Conservation (phyloP, 495 filamentous ascomycete species). For the Trichoderma reesei region DNA sequence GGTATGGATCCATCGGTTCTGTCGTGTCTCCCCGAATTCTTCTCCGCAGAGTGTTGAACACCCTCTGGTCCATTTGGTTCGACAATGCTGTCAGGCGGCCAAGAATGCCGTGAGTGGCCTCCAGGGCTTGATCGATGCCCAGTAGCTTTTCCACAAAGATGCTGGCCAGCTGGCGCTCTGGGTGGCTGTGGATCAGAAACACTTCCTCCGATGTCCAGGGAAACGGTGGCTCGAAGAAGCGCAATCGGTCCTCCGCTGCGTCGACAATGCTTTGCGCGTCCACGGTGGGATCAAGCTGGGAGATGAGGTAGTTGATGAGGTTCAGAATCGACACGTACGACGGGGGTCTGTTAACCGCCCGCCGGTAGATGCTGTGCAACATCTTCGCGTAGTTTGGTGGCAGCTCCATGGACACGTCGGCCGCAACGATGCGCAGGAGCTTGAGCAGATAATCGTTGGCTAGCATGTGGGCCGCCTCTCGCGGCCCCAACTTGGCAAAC, state of each 20-base stretch:
- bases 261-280: slow-evolving; percentile 35
- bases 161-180: slow-evolving; percentile 29
- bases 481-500: slow-evolving; percentile 47
- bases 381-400: slow-evolving; percentile 33
- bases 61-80: slow-evolving; percentile 23
- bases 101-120: slow-evolving; percentile 35
- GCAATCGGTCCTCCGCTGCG: slow-evolving; percentile 18
- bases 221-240: slow-evolving; percentile 19
- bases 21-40: slow-evolving; percentile 27
- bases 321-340: slow-evolving; percentile 44
- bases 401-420: slow-evolving; percentile 42
- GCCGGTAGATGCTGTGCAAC: slow-evolving; percentile 35
- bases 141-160: slow-evolving; percentile 44
- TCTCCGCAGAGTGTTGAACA: slow-evolving; percentile 24
- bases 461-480: slow-evolving; percentile 46
- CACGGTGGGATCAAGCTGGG: slow-evolving; percentile 40
- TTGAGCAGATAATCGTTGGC: slow-evolving; percentile 44
- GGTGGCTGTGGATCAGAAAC: slow-evolving; percentile 26
- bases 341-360: slow-evolving; percentile 40
- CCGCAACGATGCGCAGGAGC: slow-evolving; percentile 52
- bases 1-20: slow-evolving; percentile 25
- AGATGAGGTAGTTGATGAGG: slow-evolving; percentile 41
- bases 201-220: slow-evolving; percentile 31
- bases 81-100: slow-evolving; percentile 29
- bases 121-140: slow-evolving; percentile 36